Percentiles rank a stretch among this genome's conserved stretches.
Conservation (phyloP, 768 basidiomycete species). For the Rubroboletus pulcherrimus region DNA sequence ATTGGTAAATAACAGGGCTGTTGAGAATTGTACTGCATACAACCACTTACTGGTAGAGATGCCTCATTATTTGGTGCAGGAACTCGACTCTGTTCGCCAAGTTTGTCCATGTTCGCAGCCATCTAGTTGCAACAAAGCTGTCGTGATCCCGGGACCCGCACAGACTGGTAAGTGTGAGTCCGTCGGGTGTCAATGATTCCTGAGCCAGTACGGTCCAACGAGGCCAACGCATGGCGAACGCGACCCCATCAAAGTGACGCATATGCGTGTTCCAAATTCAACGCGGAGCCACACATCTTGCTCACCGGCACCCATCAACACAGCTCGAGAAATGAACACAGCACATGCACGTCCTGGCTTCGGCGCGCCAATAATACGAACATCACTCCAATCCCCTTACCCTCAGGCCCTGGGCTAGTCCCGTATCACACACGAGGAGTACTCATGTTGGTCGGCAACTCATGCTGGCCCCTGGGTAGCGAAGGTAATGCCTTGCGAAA, state of each 20-base stretch:
- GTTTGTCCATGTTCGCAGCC: neutral
- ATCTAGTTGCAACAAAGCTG: neutral
- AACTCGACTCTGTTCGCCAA: neutral
- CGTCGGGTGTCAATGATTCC: neutral
- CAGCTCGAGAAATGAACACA: neutral
- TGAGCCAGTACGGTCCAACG: neutral
- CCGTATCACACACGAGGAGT: constrained; percentile 11
- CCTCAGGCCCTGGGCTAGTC: neutral
- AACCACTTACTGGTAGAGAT: constrained; percentile 3
- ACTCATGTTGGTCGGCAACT: constrained; percentile 16
- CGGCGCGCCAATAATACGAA: neutral
- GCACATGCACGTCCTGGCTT: neutral
- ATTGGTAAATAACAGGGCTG: constrained; percentile 1
- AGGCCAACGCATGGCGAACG: constrained; percentile 1
- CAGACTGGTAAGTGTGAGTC: neutral
- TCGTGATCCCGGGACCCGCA: neutral
- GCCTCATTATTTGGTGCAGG: neutral
- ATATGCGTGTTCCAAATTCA: neutral
- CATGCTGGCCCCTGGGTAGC: neutral
- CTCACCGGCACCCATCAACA: neutral
- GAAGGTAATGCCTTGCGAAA: neutral
- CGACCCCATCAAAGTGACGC: neutral
- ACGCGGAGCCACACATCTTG: neutral
- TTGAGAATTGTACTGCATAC: neutral
- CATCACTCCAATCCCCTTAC: constrained; percentile 1